Conservation (phyloP, 78 protist species). For the Mantamonas sphyraenae region DNA sequence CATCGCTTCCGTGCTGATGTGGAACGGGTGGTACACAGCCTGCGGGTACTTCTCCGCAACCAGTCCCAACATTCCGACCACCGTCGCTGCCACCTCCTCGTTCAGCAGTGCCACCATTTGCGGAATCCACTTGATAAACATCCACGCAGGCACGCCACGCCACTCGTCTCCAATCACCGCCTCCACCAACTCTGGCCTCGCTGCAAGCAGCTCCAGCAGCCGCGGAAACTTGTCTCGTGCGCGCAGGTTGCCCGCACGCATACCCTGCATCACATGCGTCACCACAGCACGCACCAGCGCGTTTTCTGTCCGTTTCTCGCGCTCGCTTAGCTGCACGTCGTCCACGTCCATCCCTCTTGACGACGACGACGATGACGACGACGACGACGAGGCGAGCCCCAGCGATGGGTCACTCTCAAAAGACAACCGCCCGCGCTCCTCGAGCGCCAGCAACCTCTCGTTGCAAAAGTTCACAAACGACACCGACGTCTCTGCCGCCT, state of each 20-base stretch:
- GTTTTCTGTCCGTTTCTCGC: not conserved
- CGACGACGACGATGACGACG: no score
- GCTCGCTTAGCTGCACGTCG: no score
- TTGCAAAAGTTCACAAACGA: no score
- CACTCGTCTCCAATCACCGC: not conserved
- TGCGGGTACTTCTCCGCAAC: slow-evolving; percentile 49
- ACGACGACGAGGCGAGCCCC: no score
- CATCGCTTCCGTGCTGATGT: slow-evolving; percentile 31
- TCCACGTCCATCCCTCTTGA: no score
- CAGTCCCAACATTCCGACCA: not conserved
- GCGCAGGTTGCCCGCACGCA: slow-evolving; percentile 31
- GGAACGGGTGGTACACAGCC: slow-evolving; percentile 50
- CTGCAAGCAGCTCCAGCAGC: slow-evolving; percentile 16
- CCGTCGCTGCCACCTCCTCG: not conserved
- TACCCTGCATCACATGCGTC: slow-evolving; percentile 28
- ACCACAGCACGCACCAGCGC: slow-evolving; percentile 19
- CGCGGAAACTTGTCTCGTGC: slow-evolving; percentile 57
- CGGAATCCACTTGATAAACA: slow-evolving; percentile 54
- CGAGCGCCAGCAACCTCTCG: no score
- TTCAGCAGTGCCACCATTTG: slow-evolving; percentile 48
- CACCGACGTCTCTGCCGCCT: no score
- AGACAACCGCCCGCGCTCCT: no score
- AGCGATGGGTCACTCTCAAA: no score
- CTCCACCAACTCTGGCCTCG: not conserved
- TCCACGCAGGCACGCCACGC: slow-evolving; percentile 48